These are phyloP conservation scores for Mediolabrus comicus DNA, from an alignment of 108 stramenopile genomes.

Conservation along the genomic window DNA sequence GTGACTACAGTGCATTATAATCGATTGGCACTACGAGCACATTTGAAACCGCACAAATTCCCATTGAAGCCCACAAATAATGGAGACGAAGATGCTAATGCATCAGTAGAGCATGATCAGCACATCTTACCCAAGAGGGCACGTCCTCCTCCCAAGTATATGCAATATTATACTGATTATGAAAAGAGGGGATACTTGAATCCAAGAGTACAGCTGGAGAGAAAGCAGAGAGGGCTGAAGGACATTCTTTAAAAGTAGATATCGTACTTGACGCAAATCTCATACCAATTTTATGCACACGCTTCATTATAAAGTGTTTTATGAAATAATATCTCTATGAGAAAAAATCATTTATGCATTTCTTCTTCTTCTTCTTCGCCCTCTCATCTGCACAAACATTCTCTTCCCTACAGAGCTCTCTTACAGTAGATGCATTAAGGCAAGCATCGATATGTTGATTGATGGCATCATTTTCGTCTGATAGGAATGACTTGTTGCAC, in stretches of 20 bases:
- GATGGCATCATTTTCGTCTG: constrained; percentile 38
- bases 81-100: not conserved
- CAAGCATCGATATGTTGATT: constrained; percentile 78
- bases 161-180: constrained; percentile 92
- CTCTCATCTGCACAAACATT: constrained; percentile 29
- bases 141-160: constrained; percentile 90
- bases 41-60: constrained; percentile 95
- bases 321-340: constrained; percentile 4
- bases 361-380: constrained; percentile 27
- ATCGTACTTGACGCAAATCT: no score
- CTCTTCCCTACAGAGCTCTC: constrained; percentile 48
- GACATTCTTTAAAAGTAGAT: constrained; percentile 17
- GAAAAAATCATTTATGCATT: constrained; percentile 56
- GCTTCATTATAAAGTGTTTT: not conserved
- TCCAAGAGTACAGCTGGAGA: constrained; percentile 87
- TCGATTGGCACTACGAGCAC: constrained; percentile 83
- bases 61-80: constrained; percentile 20
- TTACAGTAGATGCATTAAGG: constrained; percentile 56
- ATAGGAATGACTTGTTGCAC: constrained; percentile 35
- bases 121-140: constrained; percentile 81
- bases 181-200: constrained; percentile 94
- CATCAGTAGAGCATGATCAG: constrained; percentile 11
- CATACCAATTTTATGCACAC: no score
- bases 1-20: constrained; percentile 98
- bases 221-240: constrained; percentile 53